Base-by-base conservation (phyloP, 495 filamentous ascomycete species). In the Aspergillus avenaceus region DNA sequence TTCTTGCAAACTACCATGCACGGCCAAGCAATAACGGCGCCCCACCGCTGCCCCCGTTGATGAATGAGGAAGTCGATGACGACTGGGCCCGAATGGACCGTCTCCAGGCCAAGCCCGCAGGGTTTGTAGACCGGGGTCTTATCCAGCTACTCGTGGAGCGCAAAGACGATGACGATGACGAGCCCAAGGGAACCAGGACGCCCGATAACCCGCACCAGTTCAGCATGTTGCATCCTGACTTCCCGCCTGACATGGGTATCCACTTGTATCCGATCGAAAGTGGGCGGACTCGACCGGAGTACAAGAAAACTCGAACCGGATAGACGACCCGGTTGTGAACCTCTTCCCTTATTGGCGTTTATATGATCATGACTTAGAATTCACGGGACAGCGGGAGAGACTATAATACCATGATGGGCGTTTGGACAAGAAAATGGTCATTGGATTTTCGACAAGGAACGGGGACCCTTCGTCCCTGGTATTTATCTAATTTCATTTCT, bases 71-170 rank as follows among this genome's bases (percentile, higher is more conserved):
- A 34, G 75, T 78, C 11, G 74, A 78, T 37, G 73, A 76, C 38
- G 84, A 88, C 59, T 61, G 81, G 34, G 73, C 77, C 8, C 74
- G 80, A 42, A 82, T 88, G 61, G 74, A 75, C 40, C 67, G 67
- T 9, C 58, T 76, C 19, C 58, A 61, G 19, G 49, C 13, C 41
- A 72, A 71, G 53, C 63, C 69, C 0, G 36, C 50, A 2, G 55
- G 62, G 21, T 74, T 67, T 59, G 63, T 76, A n/a, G 73, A 76
- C 32, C 48, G 55, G 5, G 55, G 56, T 34, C 61, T 76, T 3
- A 52, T 70, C 45, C 64, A 73, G n/a, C 28, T 69, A 1, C 62
- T 73, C 8, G 58, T 67, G 16, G 64, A 71, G 13, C 56, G n/a
- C n/a, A n/a, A n/a, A n/a, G n/a, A n/a, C n/a, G n/a, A n/a, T n/a